These are phyloP conservation scores for Bolboschoenoplectus hybrid DNA, from an alignment of 202 grass and related monocot genomes.

Conservation along the genomic window DNA sequence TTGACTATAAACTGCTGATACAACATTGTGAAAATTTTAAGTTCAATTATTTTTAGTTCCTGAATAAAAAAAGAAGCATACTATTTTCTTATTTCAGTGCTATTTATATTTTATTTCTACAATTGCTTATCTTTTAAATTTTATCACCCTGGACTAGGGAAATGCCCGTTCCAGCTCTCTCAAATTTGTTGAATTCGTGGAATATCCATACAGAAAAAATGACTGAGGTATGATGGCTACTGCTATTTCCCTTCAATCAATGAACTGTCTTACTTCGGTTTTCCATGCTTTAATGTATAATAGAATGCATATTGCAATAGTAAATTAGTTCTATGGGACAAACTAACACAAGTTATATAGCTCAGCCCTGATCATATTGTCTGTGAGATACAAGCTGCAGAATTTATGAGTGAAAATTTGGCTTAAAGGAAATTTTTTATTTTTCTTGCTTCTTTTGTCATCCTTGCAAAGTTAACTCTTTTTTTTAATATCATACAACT, in stretches of 20 bases:
- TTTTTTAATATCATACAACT: slow-evolving; percentile 41
- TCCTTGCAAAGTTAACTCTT: slow-evolving; percentile 26
- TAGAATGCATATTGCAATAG: slow-evolving; percentile 11
- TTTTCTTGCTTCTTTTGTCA: neutral
- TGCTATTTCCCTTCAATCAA: neutral
- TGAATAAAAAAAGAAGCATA: neutral
- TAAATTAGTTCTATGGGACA: neutral
- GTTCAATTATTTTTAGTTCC: neutral
- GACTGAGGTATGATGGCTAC: slow-evolving; percentile 56
- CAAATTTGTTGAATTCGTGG: slow-evolving; percentile 63
- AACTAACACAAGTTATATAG: slow-evolving; percentile 3
- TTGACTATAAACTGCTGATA: neutral
- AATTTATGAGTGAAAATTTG: neutral
- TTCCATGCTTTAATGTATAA: slow-evolving; percentile 23
- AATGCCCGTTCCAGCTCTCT: slow-evolving; percentile 56
- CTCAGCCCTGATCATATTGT: slow-evolving; percentile 24
- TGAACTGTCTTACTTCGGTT: neutral
- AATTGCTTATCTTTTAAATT: slow-evolving; percentile 30
- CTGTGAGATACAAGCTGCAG: slow-evolving; percentile 7
- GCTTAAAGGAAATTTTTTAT: neutral
- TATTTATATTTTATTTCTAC: slow-evolving; percentile 33
- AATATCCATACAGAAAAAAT: slow-evolving; percentile 54
- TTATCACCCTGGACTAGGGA: slow-evolving; percentile 61
- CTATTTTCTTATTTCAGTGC: slow-evolving; percentile 4
- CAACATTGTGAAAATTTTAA: neutral